phyloP scores from a whole-genome alignment of 208 protist species.

The Phytomonas sp. region DNA sequence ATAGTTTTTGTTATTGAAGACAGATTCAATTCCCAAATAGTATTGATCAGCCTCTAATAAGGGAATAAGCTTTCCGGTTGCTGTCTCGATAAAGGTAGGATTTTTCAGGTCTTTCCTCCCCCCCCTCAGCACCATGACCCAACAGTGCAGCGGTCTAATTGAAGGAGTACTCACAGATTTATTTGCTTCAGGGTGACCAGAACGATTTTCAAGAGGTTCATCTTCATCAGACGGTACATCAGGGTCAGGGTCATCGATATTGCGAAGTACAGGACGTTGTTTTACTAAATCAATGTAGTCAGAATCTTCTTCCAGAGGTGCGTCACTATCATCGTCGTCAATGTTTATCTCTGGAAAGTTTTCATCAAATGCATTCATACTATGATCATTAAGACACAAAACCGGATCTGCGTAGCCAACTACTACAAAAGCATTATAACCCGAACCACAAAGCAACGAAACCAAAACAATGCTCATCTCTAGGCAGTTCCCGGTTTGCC shows the following conservation, averaged over 20 bases:
- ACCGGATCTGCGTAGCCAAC: slow-evolving; percentile 69
- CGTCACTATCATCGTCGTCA: slow-evolving; percentile 53
- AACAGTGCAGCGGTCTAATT: slow-evolving; percentile 55
- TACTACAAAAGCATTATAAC: slow-evolving; percentile 90
- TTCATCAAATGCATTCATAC: neutral
- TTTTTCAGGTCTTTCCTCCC: slow-evolving; percentile 42
- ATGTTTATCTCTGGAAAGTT: neutral
- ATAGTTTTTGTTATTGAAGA: slow-evolving; percentile 89
- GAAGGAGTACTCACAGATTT: neutral
- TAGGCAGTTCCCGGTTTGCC: slow-evolving; percentile 87
- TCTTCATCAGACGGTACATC: slow-evolving; percentile 5
- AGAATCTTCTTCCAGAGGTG: slow-evolving; percentile 17
- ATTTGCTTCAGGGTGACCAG: neutral
- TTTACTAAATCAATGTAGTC: slow-evolving; percentile 39
- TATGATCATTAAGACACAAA: slow-evolving; percentile 76
- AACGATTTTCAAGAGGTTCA: neutral
- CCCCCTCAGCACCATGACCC: slow-evolving; percentile 81
- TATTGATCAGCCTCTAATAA: slow-evolving; percentile 23
- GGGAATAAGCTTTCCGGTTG: slow-evolving; percentile 59
- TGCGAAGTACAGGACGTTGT: slow-evolving; percentile 44
- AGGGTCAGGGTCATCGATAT: slow-evolving; percentile 32
- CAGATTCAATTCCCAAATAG: slow-evolving; percentile 79
- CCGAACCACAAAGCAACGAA: slow-evolving; percentile 78
- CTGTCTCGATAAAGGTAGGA: slow-evolving; percentile 80
- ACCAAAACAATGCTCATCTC: slow-evolving; percentile 72